Conservation (phyloP, 352 stramenopile genomes). For the Pythium sp. region DNA sequence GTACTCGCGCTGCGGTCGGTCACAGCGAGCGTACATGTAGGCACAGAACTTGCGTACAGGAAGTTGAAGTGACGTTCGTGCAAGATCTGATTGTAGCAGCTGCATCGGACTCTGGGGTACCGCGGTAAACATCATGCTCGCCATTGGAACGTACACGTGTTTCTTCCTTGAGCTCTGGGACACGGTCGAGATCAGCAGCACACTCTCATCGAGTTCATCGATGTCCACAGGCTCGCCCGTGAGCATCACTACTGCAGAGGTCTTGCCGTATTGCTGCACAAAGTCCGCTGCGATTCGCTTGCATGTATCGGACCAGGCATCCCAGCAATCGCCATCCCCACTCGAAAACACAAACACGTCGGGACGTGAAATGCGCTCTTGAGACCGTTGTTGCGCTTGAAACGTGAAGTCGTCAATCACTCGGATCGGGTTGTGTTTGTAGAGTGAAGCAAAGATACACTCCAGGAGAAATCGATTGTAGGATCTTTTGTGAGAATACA, state of each 20-base stretch:
- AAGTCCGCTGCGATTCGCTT: too few relatives aligned
- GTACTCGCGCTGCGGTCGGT: constrained; percentile 46
- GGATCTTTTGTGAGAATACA: constrained; percentile 11
- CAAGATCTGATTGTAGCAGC: constrained; percentile 17
- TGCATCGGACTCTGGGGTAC: constrained; percentile 25
- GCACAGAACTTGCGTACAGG: constrained; percentile 34
- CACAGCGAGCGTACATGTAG: constrained; percentile 51
- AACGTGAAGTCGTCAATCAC: constrained; percentile 25
- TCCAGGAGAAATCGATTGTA: constrained; percentile 26
- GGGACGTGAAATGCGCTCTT: not conserved
- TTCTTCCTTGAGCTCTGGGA: not conserved
- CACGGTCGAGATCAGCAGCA: too few relatives aligned
- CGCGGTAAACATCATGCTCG: constrained; percentile 38
- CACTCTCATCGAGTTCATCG: too few relatives aligned
- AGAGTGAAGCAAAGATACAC: constrained; percentile 32
- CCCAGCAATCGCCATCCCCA: too few relatives aligned
- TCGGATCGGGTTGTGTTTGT: constrained; percentile 32
- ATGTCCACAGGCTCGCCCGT: too few relatives aligned
- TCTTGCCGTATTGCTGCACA: too few relatives aligned
- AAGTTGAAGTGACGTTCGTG: too few relatives aligned
- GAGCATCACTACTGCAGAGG: too few relatives aligned
- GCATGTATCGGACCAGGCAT: too few relatives aligned
- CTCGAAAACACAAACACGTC: constrained; percentile 33
- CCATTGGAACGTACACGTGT: constrained; percentile 23
- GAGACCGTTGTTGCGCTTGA: not conserved